Evolutionary conservation across 2,329 filamentous ascomycete genomes (phyloP), one percentile per base, ranked within the genome.

Genomic region (Colletotrichum lindemuthianum): DNA sequence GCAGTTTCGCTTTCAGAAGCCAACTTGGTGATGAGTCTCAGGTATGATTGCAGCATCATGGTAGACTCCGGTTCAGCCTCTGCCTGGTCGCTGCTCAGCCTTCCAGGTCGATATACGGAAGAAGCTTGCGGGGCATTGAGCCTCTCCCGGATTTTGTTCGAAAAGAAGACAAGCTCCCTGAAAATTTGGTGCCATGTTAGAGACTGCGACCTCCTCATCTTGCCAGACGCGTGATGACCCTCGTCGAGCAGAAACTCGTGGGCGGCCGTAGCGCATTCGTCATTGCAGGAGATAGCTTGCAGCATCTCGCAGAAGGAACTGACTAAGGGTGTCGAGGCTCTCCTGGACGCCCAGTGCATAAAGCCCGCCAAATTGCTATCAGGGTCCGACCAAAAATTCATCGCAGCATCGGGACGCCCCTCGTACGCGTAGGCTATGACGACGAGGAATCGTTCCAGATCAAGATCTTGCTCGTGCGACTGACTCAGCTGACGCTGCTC

Each of bases 251-350:
- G 82, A 73, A 99, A 99, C 53, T 89, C 88, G 75, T 99, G 95
- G 0, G 95, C 93, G 13, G 91, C 86, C 58, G 90, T 90, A 34
- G 96, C 95, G 70, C 92, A 96, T 57, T 92, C 87, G 58, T 92
- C 88, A 56, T 93, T 93, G 55, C 90, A 89, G 0, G 96, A 92
- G 51, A 99, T 90, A 1, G 94, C 91, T 72, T 93, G 92, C 13
- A 99, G 82, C 89, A 99, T 95, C 74, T 98, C 95, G 76, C 96
- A 99, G 71, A 98, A 99, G 11, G 95, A 94, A 66, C 93, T 96
- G 64, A 97, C 94, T 32, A 97, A 86, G n/a, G 96, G 96, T 0
- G 96, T 97, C 0, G 96, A 97, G 66, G 97, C 93, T 71, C 96
- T 86, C 70, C 93, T 90, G 4, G 96, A 97, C n/a, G 94, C 92